Conservation (phyloP, 2,329 filamentous ascomycete species). For the Alternaria sp. region DNA sequence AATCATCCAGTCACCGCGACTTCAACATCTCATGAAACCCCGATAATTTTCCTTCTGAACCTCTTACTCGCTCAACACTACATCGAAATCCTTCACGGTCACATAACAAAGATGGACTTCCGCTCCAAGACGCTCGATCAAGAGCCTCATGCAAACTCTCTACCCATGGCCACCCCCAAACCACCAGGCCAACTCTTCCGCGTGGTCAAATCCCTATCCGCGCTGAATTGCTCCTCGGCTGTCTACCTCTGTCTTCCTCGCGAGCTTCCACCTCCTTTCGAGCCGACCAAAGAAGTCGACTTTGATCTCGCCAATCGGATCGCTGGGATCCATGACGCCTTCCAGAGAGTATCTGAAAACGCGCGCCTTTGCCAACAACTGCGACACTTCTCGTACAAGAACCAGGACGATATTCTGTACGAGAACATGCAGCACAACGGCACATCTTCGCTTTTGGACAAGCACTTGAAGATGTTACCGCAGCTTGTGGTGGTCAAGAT, state of each 20-base stretch:
- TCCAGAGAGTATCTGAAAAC: not conserved
- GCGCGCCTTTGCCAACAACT: constrained; percentile 9
- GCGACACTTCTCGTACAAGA: constrained; percentile 1
- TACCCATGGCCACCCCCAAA: not conserved
- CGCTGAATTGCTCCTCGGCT: not conserved
- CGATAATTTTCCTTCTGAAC: not conserved
- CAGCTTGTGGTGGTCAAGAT: constrained; percentile 17
- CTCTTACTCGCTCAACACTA: not conserved
- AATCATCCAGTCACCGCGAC: not conserved
- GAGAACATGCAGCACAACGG: constrained; percentile 3
- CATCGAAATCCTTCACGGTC: not conserved
- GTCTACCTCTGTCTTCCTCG: constrained; percentile 22
- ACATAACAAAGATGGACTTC: not conserved
- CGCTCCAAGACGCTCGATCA: not conserved
- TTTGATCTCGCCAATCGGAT: not conserved
- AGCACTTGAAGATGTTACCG: not conserved
- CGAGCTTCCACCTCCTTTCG: not conserved
- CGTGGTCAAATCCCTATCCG: constrained; percentile 13
- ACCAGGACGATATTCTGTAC: not conserved
- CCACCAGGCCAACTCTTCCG: constrained; percentile 20
- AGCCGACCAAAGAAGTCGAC: not conserved
- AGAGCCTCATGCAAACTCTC: not conserved
- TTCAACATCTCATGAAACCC: not conserved
- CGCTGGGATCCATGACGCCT: not conserved
- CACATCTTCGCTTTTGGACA: not conserved